Evolutionary conservation across 2,329 filamentous ascomycete genomes (phyloP).

Genomic region (Colletotrichum echinochloae): DNA sequence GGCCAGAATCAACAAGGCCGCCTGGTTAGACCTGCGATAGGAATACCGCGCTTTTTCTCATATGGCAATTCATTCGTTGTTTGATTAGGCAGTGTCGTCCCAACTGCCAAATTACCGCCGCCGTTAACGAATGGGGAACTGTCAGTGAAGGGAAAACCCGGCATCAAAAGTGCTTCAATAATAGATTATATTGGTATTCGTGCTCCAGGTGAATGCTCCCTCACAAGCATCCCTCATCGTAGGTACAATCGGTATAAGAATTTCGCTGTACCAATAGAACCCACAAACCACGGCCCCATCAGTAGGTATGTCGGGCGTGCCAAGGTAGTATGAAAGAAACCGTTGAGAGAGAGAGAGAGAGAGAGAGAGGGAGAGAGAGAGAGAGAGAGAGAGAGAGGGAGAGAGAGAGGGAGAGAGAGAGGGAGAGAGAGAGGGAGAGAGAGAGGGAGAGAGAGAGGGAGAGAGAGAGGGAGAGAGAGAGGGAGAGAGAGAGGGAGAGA

Average conservation of each 20-base stretch:
- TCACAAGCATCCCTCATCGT: conserved; percentile 7
- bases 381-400: not conserved
- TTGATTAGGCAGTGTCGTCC: not conserved
- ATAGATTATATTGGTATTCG: conserved; percentile 35
- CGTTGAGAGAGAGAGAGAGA: not conserved
- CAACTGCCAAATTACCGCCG: not conserved
- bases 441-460: not conserved
- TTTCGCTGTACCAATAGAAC: conserved; percentile 1
- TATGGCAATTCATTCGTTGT: not conserved
- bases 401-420: not conserved
- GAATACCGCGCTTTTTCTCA: not conserved
- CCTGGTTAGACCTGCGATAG: not conserved
- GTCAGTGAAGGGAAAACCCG: not conserved
- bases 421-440: not conserved
- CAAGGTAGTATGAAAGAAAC: conserved; percentile 15
- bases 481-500: too few relatives aligned
- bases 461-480: not conserved
- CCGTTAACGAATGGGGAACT: not conserved
- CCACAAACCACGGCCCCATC: not conserved
- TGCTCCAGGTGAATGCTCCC: not conserved
- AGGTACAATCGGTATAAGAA: conserved; percentile 34
- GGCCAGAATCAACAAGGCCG: not conserved
- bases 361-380: not conserved
- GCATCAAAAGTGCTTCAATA: not conserved
- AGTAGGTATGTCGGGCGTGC: not conserved